phyloP scores from a whole-genome alignment of 2,329 filamentous ascomycete genomes.

The Fusarium coicis region DNA sequence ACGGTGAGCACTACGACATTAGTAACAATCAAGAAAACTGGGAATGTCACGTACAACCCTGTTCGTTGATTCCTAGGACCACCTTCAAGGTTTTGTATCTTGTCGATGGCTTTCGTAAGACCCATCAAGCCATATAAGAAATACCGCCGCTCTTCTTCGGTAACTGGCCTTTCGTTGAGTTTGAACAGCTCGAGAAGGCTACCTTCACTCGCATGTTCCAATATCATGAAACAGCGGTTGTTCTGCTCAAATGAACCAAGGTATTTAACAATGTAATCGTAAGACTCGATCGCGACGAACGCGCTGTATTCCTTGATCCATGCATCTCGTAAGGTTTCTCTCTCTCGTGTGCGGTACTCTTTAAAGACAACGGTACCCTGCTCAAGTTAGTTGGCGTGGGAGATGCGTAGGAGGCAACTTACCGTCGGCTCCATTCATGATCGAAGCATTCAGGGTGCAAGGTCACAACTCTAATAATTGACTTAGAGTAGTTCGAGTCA shows the following conservation, averaged over 20 bases:
- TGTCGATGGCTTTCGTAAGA: not conserved
- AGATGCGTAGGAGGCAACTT: not conserved
- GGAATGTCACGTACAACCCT: not conserved
- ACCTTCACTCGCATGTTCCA: slow-evolving; percentile 12
- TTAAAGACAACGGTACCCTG: slow-evolving; percentile 23
- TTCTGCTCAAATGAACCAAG: slow-evolving; percentile 28
- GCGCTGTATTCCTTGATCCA: slow-evolving; percentile 13
- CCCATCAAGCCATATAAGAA: slow-evolving; percentile 14
- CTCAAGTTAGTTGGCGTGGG: not conserved
- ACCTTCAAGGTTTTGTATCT: slow-evolving; percentile 11
- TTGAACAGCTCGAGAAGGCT: slow-evolving; percentile 13
- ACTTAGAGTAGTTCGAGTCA: not conserved
- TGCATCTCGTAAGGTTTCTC: not conserved
- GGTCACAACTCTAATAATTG: not conserved
- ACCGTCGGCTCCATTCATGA: not conserved
- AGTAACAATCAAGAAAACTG: not conserved
- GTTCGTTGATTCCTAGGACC: not conserved
- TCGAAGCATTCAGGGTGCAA: slow-evolving; percentile 8
- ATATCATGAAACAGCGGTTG: slow-evolving; percentile 1
- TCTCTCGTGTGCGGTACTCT: slow-evolving; percentile 1
- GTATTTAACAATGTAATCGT: slow-evolving; percentile 14
- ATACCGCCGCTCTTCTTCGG: not conserved
- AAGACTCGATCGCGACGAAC: slow-evolving; percentile 3
- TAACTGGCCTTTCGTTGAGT: not conserved
- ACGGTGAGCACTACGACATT: slow-evolving; percentile 13